Evolutionary conservation across 2,329 filamentous ascomycete genomes (phyloP), one percentile per base, ranked within the genome.

Genomic region (Pyrenophora seminiperda): DNA sequence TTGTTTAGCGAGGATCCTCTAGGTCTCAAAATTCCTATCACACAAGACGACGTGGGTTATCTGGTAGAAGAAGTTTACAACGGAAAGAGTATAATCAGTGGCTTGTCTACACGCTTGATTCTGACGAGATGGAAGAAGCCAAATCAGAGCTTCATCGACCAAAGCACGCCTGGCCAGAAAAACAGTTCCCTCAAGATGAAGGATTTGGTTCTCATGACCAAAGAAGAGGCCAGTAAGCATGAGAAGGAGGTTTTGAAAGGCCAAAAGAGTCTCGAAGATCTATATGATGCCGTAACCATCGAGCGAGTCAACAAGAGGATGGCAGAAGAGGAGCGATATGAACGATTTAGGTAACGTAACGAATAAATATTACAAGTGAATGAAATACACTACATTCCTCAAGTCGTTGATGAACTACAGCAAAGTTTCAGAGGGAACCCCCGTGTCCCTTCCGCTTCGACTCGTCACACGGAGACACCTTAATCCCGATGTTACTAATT

Each of bases 201-300:
- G 20, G 87, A 96, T 37, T 69, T 97, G 53, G 91, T 96, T 0
- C 89, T 89, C 63, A 90, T 97, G 90, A 97, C 92, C 1, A 96
- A 92, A 71, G 92, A 97, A 54, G 92, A 97, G 73, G 90, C 89
- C 3, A 76, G 80, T 13, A 80, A 83, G 50, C 94, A 99, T 72
- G 90, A 95, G 69, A 89, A 86, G 70, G 59, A 90, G 66, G 81
- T 97, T 1, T 77, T 97, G 36, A 86, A 83, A 62, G 89, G 83
- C 0, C 82, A 80, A 1, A 89, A 86, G 74, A 74, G 69, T 7
- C 77, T 84, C 0, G 87, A 89, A 58, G 87, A 93, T 1, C 56
- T 97, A 19, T 99, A 97, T 67, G 85, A 87, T 63, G 67, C 73
- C 13, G 82, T 83, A 22, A 85, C 87, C 0, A 76, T 96, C 41